A percentile compares a stretch with the other conserved stretches of the same genome.
These are phyloP conservation scores for Trichoderma koningiopsis DNA, from an alignment of 2,329 filamentous ascomycete genomes.

Conservation along the genomic window DNA sequence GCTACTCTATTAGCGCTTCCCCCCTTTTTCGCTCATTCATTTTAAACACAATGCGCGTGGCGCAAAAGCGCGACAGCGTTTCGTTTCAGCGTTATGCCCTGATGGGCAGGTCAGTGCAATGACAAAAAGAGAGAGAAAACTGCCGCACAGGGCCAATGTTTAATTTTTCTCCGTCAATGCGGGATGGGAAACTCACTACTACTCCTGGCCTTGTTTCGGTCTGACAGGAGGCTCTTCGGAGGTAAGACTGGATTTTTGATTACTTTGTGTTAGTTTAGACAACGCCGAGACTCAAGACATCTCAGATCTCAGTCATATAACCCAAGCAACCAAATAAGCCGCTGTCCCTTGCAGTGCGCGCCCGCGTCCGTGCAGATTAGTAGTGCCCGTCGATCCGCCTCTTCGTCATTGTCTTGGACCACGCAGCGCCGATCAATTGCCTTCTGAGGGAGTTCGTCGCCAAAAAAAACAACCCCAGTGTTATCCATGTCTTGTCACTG, in stretches of 20 bases:
- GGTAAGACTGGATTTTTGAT: background rate
- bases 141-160: background rate
- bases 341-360: too few species aligned
- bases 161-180: background rate
- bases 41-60: constrained; percentile 4
- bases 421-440: constrained; percentile 11
- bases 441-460: background rate
- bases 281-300: background rate
- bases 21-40: background rate
- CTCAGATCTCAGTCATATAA: background rate
- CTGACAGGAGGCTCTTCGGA: background rate
- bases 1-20: background rate
- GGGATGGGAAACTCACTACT: background rate
- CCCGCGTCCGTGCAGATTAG: background rate
- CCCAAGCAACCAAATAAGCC: background rate
- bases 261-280: background rate
- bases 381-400: background rate
- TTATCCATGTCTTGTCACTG: constrained; percentile 13
- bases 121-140: background rate
- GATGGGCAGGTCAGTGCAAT: background rate
- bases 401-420: constrained; percentile 8
- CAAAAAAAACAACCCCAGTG: background rate
- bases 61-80: background rate
- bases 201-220: background rate
- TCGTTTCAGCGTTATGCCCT: constrained; percentile 4